Evolutionary conservation across 306 rosid genomes (phyloP), one percentile per base, ranked within the genome.

Genomic region (Inga oerstediana): DNA sequence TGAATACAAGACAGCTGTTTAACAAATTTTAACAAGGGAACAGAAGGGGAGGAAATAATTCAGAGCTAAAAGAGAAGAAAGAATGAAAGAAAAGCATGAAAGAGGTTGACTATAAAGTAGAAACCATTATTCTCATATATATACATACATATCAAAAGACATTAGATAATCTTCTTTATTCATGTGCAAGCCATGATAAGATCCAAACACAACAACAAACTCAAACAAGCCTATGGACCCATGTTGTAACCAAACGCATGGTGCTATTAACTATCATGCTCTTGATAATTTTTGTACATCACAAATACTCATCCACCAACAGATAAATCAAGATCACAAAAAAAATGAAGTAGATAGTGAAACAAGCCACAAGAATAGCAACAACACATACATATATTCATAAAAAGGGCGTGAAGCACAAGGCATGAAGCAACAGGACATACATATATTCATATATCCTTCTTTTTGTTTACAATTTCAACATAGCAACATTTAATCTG

Each of bases 181-280:
- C 74, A 80, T 45, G 45, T 58, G 62, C 39, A 17, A 81, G 39
- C 67, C 68, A 59, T 44, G 78, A 43, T 14, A 72, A 78, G 71
- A 81, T 79, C 80, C 85, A 82, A 82, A 86, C 80, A 82, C 83
- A 56, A 79, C 88, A 86, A 83, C 87, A 74, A 83, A 74, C 44
- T 75, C 76, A 30, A 19, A 59, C 16, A 81, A 79, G 69, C 66
- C 35, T 56, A 46, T 46, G 90, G 87, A 74, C 87, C 87, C 86
- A 81, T 66, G 41, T 75, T 73, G 61, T 39, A 39, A 79, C 17
- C 84, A 80, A 74, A 37, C 43, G 84, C 89, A 86, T 80, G 83
- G 79, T 27, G 30, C 30, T 27, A 27, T 27, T 27, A 27, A 27
- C 30, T 27, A 27, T 27, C 30, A 27, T 27, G 30, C 30, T 27